Conservation (phyloP, 1,284 basidiomycete species). For the Amylostereum areolatum region DNA sequence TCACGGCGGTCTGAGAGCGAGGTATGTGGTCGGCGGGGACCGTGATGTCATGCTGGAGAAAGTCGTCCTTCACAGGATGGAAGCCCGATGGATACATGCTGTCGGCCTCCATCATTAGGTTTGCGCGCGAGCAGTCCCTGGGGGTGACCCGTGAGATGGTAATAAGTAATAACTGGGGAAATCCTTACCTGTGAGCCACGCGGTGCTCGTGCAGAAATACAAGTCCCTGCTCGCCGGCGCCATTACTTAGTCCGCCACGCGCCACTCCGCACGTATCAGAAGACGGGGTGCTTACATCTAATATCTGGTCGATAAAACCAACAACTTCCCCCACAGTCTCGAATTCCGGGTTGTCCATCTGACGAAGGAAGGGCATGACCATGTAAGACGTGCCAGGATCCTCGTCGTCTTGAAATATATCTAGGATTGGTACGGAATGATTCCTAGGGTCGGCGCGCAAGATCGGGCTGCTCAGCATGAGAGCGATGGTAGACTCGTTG, state of each 20-base stretch:
- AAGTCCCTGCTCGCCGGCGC: background rate
- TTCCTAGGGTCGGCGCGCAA: background rate
- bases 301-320: constrained; percentile 18
- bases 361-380: constrained; percentile 20
- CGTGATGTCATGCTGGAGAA: background rate
- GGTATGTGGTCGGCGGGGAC: background rate
- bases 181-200: background rate
- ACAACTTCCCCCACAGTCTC: constrained; percentile 18
- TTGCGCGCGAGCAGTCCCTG: background rate
- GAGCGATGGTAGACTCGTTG: background rate
- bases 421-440: constrained; percentile 11
- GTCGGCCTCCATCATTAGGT: background rate
- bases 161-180: background rate
- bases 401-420: constrained; percentile 13
- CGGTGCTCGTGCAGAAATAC: background rate
- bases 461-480: background rate
- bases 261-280: too few species aligned
- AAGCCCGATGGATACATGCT: background rate
- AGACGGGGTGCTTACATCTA: constrained; percentile 16
- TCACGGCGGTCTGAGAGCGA: background rate
- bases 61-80: background rate
- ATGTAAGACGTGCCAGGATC: constrained; percentile 9
- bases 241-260: too few species aligned
- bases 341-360: constrained; percentile 17
- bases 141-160: too few species aligned